phyloP scores from a whole-genome alignment of 176 grass and related monocot species.

The Coix lacrymajobi region DNA sequence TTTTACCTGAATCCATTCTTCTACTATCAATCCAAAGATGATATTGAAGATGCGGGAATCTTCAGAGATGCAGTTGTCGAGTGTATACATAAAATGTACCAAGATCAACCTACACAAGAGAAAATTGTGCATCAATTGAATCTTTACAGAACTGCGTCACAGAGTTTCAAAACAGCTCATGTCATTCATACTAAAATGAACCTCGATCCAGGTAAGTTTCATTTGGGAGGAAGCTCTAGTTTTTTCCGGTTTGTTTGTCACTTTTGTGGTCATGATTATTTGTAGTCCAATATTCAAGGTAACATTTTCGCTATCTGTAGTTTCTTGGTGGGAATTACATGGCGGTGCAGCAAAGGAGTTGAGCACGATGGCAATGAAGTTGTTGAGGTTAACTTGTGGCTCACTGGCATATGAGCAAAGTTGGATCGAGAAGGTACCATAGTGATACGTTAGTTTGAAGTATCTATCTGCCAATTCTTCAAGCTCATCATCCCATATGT shows the following conservation, averaged over 20 bases:
- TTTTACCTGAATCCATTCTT: slow-evolving; percentile 19
- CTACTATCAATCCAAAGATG: slow-evolving; percentile 9
- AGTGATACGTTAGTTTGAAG: neutral
- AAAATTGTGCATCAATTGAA: slow-evolving; percentile 3
- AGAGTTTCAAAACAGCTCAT: neutral
- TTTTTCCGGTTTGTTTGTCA: neutral
- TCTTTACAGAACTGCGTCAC: neutral
- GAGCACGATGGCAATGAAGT: slow-evolving; percentile 16
- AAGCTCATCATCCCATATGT: neutral
- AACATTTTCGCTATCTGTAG: neutral
- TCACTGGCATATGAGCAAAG: neutral
- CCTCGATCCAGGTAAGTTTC: neutral
- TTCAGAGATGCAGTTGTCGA: slow-evolving; percentile 6
- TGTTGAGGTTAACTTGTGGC: slow-evolving; percentile 19
- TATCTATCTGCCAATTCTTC: neutral
- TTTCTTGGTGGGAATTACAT: neutral
- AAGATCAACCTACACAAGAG: neutral
- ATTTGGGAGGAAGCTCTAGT: neutral
- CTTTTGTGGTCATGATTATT: neutral
- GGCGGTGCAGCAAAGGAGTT: neutral
- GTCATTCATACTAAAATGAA: neutral
- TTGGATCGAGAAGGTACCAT: slow-evolving; percentile 4
- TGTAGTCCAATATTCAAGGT: neutral
- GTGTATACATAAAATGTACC: neutral
- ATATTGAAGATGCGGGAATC: slow-evolving; percentile 4